A percentile compares a stretch with the other conserved stretches of the same genome.
Conservation (phyloP, 768 basidiomycete genomes). For the Nevesoporus exiguus region DNA sequence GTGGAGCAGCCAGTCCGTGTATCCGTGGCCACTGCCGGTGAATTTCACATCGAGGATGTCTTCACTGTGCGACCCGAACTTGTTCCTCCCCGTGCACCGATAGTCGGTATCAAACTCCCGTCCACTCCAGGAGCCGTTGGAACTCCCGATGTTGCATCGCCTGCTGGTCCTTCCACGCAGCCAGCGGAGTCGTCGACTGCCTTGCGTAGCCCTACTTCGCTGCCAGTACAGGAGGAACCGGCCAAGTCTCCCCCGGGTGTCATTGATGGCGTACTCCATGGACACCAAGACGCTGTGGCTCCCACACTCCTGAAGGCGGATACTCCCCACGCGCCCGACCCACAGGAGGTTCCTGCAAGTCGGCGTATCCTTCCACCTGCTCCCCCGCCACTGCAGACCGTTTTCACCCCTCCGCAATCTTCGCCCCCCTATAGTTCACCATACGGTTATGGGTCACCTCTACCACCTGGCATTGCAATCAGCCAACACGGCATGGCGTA, state of each 20-base stretch:
- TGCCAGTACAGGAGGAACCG: conserved; percentile 12
- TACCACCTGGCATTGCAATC: conserved; percentile 72
- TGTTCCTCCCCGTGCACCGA: conserved; percentile 29
- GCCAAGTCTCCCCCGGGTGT: conserved; percentile 5
- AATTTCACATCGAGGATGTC: conserved; percentile 49
- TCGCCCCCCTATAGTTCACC: conserved; percentile 68
- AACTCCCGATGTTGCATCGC: neutral
- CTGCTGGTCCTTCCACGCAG: conserved; percentile 12
- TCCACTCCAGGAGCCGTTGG: conserved; percentile 26
- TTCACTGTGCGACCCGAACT: conserved; percentile 56
- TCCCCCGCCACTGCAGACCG: conserved; percentile 43
- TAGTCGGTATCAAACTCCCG: conserved; percentile 25
- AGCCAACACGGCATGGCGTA: conserved; percentile 77
- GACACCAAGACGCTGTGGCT: conserved; percentile 25
- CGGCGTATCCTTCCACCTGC: conserved; percentile 35
- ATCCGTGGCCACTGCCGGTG: conserved; percentile 28
- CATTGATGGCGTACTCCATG: conserved; percentile 22
- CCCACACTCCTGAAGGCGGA: conserved; percentile 31
- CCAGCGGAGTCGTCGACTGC: conserved; percentile 4
- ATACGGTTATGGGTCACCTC: conserved; percentile 52
- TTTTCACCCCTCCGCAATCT: conserved; percentile 38
- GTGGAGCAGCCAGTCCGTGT: conserved; percentile 10
- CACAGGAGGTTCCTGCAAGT: conserved; percentile 18
- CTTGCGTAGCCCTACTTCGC: conserved; percentile 8
- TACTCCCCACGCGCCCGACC: conserved; percentile 20